Evolutionary conservation across 768 basidiomycete species (phyloP).

Genomic region (Neoboletus brunneissimus): DNA sequence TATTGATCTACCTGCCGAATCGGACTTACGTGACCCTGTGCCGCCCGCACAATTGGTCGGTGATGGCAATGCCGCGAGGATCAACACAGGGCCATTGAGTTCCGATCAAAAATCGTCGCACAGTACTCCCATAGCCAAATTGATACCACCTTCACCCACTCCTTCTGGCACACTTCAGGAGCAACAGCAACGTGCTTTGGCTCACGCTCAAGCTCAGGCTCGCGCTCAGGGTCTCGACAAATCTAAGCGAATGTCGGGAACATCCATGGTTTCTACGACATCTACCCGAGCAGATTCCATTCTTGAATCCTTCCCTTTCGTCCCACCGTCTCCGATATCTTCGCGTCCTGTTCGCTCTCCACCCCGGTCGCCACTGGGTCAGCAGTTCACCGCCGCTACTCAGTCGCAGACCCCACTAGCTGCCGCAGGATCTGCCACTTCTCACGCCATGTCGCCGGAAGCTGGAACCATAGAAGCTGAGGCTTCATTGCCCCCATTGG

Average conservation of each 20-base stretch:
- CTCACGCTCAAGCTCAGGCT: constrained; percentile 58
- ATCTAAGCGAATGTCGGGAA: constrained; percentile 54
- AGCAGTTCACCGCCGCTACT: constrained; percentile 47
- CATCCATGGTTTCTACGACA: constrained; percentile 63
- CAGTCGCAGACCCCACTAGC: constrained; percentile 7
- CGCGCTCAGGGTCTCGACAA: constrained; percentile 51
- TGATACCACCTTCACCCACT: constrained; percentile 47
- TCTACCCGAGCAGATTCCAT: constrained; percentile 81
- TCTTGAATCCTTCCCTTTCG: constrained; percentile 84
- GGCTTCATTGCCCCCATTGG: constrained; percentile 35
- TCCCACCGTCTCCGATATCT: constrained; percentile 88
- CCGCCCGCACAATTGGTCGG: constrained; percentile 55
- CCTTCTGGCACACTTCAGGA: constrained; percentile 47
- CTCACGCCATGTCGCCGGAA: neutral
- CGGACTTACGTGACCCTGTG: constrained; percentile 39
- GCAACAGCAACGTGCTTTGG: constrained; percentile 64
- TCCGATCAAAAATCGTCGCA: constrained; percentile 45
- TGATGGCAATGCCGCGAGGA: constrained; percentile 63
- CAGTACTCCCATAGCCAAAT: constrained; percentile 60
- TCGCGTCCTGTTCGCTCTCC: constrained; percentile 72
- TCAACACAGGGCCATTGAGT: constrained; percentile 54
- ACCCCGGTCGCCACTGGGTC: constrained; percentile 66
- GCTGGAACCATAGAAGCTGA: constrained; percentile 25
- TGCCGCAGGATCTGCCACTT: neutral
- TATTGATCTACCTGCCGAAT: constrained; percentile 25